These are phyloP conservation scores for Chaetomium tenue DNA, from an alignment of 495 filamentous ascomycete genomes.

Conservation along the genomic window DNA sequence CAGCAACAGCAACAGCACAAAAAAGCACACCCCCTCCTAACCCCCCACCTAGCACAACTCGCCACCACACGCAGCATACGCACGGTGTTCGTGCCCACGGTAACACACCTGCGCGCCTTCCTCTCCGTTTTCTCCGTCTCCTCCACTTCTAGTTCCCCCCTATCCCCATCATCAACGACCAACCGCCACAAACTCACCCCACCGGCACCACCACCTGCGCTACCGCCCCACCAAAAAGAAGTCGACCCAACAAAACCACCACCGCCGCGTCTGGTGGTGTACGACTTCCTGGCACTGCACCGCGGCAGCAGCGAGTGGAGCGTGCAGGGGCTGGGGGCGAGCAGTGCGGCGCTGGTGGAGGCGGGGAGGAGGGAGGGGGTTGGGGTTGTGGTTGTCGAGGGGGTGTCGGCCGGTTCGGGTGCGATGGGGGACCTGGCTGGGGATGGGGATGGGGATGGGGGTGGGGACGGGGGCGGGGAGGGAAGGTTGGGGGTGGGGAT, in stretches of 20 bases:
- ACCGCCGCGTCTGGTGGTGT: slow-evolving; percentile 54
- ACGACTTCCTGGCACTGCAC: slow-evolving; percentile 67
- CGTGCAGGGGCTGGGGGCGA: slow-evolving; percentile 74
- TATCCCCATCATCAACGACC: too few species aligned
- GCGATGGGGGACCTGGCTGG: not conserved
- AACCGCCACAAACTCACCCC: slow-evolving; percentile 22
- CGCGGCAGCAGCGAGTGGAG: slow-evolving; percentile 75
- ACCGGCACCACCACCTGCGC: not conserved
- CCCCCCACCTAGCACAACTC: slow-evolving; percentile 67
- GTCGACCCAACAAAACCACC: too few species aligned
- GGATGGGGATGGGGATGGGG: not conserved
- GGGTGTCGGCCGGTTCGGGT: not conserved
- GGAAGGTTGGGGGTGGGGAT: not conserved
- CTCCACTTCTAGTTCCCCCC: not conserved
- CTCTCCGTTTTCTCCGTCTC: slow-evolving; percentile 53
- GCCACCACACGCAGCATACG: slow-evolving; percentile 64
- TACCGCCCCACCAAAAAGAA: not conserved
- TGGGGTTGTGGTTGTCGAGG: slow-evolving; percentile 38
- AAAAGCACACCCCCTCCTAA: slow-evolving; percentile 41
- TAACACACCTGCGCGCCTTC: slow-evolving; percentile 75
- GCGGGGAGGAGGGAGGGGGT: slow-evolving; percentile 49
- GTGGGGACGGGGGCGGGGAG: not conserved
- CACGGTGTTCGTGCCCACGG: slow-evolving; percentile 67
- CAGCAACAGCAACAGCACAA: not conserved
- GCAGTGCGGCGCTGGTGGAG: slow-evolving; percentile 66